Conservation (phyloP, 2,329 filamentous ascomycete species). For the Fusarium sarcochroum region DNA sequence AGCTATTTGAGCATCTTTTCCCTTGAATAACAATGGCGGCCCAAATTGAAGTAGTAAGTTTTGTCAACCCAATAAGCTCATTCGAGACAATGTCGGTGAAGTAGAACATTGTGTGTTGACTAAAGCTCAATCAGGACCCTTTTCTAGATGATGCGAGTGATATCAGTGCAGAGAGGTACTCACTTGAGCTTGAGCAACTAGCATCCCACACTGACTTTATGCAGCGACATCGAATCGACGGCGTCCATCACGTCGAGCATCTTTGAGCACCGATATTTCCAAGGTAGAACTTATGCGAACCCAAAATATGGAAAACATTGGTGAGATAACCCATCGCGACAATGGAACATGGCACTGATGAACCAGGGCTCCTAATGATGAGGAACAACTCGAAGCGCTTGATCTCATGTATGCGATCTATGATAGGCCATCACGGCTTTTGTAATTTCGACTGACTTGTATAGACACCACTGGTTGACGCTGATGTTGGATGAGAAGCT, state of each 20-base stretch:
- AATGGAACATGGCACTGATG: neutral
- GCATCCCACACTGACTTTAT: neutral
- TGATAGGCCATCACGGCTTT: rapidly evolving
- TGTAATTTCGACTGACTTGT: rapidly evolving
- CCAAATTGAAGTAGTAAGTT: conserved; percentile 35
- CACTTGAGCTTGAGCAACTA: rapidly evolving
- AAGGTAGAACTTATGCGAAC: conserved; percentile 42
- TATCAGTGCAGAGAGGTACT: conserved; percentile 24
- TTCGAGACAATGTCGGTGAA: neutral
- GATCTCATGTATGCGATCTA: conserved; percentile 35
- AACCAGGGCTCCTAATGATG: conserved; percentile 43
- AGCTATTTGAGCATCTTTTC: neutral
- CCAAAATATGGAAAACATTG: conserved; percentile 47
- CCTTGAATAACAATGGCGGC: conserved; percentile 3
- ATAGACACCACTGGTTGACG: conserved; percentile 43
- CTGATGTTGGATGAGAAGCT: conserved; percentile 43
- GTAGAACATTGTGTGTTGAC: neutral
- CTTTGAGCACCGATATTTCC: conserved; percentile 41
- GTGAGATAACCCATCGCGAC: neutral
- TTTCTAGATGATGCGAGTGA: conserved; percentile 23
- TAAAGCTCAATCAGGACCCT: conserved; percentile 22
- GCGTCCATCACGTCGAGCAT: conserved; percentile 45
- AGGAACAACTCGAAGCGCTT: conserved; percentile 43
- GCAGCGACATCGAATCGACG: conserved; percentile 34
- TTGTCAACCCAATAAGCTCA: no score